Conservation (phyloP, 164 flowering plant species). For the Magnolia officinalis region DNA sequence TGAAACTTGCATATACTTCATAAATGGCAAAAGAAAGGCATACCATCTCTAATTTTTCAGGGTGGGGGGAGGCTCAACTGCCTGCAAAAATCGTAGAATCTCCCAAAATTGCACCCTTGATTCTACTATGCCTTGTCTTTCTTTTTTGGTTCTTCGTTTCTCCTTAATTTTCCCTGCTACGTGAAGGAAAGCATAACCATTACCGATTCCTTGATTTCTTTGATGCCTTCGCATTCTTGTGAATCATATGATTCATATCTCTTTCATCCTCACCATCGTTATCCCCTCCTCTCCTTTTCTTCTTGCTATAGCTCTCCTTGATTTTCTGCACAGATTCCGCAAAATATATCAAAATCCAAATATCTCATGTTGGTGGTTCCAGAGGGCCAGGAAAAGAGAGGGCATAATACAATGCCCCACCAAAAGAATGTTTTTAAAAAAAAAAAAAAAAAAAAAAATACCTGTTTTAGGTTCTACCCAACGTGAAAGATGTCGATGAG, state of each 20-base stretch:
- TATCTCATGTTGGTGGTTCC: background rate
- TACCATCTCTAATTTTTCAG: too few relatives aligned
- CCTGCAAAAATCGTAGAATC: too few relatives aligned
- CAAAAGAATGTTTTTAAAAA: background rate
- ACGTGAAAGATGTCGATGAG: too few relatives aligned
- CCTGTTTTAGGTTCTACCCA: too few relatives aligned
- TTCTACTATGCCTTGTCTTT: too few relatives aligned
- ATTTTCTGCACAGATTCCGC: conserved; percentile 31
- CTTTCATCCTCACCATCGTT: conserved; percentile 47
- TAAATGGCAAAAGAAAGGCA: too few relatives aligned
- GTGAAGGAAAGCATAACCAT: background rate
- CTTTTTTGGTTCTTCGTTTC: too few relatives aligned
- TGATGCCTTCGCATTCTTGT: conserved; percentile 24
- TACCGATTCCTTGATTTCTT: conserved; percentile 16
- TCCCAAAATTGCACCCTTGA: too few relatives aligned
- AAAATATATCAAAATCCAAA: background rate
- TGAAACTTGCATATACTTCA: too few relatives aligned
- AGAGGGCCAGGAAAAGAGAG: background rate
- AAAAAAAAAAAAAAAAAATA: background rate
- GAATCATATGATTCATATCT: conserved; percentile 17
- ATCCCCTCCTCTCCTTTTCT: conserved; percentile 33
- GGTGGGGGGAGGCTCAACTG: too few relatives aligned
- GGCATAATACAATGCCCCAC: too few relatives aligned
- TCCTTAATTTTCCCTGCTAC: too few relatives aligned
- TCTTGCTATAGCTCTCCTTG: conserved; percentile 40